These are phyloP conservation scores for Trichocladium uniseriatum DNA, from an alignment of 495 filamentous ascomycete species.

Conservation along the genomic window DNA sequence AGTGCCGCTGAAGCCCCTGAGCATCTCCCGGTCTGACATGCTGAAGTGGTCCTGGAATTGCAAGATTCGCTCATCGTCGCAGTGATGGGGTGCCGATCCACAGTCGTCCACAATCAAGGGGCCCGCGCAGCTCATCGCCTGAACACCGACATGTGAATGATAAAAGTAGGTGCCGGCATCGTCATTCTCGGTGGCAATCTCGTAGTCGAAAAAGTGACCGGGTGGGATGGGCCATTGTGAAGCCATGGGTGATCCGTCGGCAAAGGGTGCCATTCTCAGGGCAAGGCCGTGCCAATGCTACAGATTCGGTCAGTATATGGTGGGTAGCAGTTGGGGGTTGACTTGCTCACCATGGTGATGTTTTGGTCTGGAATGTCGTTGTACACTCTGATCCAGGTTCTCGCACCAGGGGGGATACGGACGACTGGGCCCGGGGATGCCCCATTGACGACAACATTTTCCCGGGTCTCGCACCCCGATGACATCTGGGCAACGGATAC, in stretches of 20 bases:
- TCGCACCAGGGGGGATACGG: conserved; percentile 37
- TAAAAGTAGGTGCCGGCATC: conserved; percentile 52
- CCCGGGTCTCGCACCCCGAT: conserved; percentile 36
- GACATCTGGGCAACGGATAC: conserved; percentile 31
- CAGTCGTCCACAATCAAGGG: conserved; percentile 47
- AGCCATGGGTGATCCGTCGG: conserved; percentile 45
- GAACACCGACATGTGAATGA: conserved; percentile 50
- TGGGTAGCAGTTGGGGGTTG: background rate
- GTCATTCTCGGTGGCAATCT: conserved; percentile 39
- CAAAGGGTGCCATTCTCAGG: conserved; percentile 46
- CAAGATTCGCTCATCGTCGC: conserved; percentile 48
- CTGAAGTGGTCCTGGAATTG: conserved; percentile 44
- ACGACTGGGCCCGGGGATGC: conserved; percentile 45
- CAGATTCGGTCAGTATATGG: conserved; percentile 6
- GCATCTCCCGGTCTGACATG: conserved; percentile 36
- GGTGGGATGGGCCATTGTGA: conserved; percentile 53
- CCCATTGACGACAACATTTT: conserved; percentile 45
- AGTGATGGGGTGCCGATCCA: conserved; percentile 35
- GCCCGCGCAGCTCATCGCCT: conserved; percentile 44
- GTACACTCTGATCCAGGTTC: conserved; percentile 50
- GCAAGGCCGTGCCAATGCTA: conserved; percentile 55
- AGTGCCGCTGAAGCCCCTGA: conserved; percentile 30
- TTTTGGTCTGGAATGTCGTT: conserved; percentile 48
- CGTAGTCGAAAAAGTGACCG: conserved; percentile 53
- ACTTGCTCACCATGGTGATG: conserved; percentile 46